These are phyloP conservation scores for Kuraishia molischiana DNA, from an alignment of 805 yeast genomes.

Conservation along the genomic window DNA sequence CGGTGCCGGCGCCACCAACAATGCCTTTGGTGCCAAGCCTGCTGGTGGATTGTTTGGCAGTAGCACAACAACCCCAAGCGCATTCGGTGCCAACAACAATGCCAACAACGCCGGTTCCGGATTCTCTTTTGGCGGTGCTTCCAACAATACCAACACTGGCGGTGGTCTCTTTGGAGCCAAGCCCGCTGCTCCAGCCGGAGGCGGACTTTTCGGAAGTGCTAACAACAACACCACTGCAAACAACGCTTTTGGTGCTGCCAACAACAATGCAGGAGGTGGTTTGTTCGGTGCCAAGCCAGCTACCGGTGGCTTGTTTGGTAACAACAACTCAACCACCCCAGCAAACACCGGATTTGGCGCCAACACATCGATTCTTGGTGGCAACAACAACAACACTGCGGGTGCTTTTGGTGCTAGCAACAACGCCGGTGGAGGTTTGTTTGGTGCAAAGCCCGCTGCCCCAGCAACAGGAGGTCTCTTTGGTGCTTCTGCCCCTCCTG, in stretches of 20 bases:
- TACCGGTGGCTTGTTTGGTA: conserved; percentile 25
- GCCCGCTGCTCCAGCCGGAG: conserved; percentile 14
- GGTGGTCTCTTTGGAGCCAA: conserved; percentile 25
- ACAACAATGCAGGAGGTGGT: conserved; percentile 20
- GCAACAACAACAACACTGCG: conserved; percentile 3
- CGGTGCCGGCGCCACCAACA: conserved; percentile 9
- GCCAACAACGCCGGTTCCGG: conserved; percentile 8
- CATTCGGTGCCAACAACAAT: conserved; percentile 19
- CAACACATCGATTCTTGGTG: conserved; percentile 26
- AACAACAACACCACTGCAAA: conserved; percentile 1
- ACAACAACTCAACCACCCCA: conserved; percentile 11
- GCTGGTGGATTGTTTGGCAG: conserved; percentile 16
- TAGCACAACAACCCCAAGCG: conserved; percentile 10
- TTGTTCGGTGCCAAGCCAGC: conserved; percentile 25
- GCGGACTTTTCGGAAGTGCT: conserved; percentile 22
- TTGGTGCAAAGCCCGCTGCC: conserved; percentile 12
- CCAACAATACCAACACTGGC: conserved; percentile 11
- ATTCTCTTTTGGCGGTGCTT: background rate
- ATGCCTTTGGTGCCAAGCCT: conserved; percentile 17
- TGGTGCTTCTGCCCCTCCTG: conserved; percentile 1
- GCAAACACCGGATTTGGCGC: no score
- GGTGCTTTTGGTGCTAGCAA: conserved; percentile 5
- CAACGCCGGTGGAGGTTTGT: conserved; percentile 16
- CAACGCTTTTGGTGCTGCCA: conserved; percentile 22
- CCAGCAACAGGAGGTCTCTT: conserved; percentile 12